Percentiles rank a stretch among this genome's conserved stretches.
Evolutionary conservation across 441 rosid species (phyloP).

Genomic region (Jatropha podagrica): DNA sequence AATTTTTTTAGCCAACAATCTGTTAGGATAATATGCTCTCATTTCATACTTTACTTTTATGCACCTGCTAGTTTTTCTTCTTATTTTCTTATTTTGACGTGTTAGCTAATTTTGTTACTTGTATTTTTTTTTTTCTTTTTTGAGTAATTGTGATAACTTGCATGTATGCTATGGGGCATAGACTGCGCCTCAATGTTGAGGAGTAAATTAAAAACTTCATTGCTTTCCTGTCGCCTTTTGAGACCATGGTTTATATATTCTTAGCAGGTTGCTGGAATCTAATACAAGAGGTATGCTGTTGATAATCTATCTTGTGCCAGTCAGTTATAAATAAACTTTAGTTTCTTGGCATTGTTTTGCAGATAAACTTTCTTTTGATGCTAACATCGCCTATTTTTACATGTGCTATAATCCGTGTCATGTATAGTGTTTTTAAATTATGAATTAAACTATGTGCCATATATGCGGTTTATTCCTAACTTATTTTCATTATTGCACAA

Average conservation of each 20-base stretch:
- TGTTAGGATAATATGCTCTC: not conserved
- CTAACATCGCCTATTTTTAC: not conserved
- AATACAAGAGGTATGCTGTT: constrained; percentile 28
- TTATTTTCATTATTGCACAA: not conserved
- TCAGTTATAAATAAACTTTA: constrained; percentile 3
- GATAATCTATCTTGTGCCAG: not conserved
- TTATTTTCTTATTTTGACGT: not conserved
- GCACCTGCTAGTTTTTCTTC: not conserved
- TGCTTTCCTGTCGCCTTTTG: constrained; percentile 28
- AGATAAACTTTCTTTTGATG: not conserved
- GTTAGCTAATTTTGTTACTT: constrained; percentile 10
- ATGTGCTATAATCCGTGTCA: not conserved
- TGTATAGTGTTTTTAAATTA: not conserved
- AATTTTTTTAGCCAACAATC: not conserved
- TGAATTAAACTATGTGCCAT: not conserved
- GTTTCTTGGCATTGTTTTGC: not conserved
- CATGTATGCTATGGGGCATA: constrained; percentile 23
- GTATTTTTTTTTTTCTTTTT: constrained; percentile 8
- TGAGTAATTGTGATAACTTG: constrained; percentile 28
- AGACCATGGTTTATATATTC: constrained; percentile 25
- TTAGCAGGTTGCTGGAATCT: constrained; percentile 31
- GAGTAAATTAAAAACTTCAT: constrained; percentile 30
- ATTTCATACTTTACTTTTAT: not conserved
- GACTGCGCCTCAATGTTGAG: constrained; percentile 24
- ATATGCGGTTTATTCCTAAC: not conserved